These are phyloP conservation scores for Boletellus emodensis DNA, from an alignment of 768 basidiomycete species.

Conservation along the genomic window DNA sequence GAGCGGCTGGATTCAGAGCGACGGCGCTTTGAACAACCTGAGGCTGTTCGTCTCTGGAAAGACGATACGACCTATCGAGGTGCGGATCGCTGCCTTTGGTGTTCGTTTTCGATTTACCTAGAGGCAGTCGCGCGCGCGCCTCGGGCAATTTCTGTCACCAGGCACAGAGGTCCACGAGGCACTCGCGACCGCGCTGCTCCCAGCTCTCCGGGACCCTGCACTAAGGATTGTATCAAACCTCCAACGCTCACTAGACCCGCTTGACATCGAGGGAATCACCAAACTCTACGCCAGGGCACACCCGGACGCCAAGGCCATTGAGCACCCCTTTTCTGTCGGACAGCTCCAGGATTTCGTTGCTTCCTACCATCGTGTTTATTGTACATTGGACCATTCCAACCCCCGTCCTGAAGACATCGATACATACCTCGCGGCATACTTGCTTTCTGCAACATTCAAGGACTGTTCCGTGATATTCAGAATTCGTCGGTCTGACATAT, in stretches of 20 bases:
- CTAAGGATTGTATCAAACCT: constrained; percentile 53
- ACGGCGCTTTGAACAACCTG: constrained; percentile 75
- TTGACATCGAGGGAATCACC: constrained; percentile 82
- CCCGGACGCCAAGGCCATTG: constrained; percentile 15
- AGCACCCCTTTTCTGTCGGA: constrained; percentile 49
- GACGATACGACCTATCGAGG: constrained; percentile 54
- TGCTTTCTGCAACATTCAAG: constrained; percentile 93
- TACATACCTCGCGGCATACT: constrained; percentile 67
- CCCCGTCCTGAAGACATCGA: constrained; percentile 46
- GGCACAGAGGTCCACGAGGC: constrained; percentile 40
- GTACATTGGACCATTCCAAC: constrained; percentile 34
- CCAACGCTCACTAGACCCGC: constrained; percentile 72
- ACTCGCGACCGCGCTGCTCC: constrained; percentile 49
- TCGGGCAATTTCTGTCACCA: constrained; percentile 15
- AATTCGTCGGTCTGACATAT: constrained; percentile 8
- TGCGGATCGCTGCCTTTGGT: constrained; percentile 30
- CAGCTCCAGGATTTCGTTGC: constrained; percentile 69
- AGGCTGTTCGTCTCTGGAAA: constrained; percentile 71
- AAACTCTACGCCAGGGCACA: constrained; percentile 33
- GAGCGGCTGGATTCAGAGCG: constrained; percentile 63
- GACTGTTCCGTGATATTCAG: constrained; percentile 81
- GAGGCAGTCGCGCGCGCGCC: constrained; percentile 5
- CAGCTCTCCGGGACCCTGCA: constrained; percentile 45
- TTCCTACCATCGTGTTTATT: constrained; percentile 41
- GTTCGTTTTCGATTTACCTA: constrained; percentile 2